phyloP scores from a whole-genome alignment of 306 rosid species.

The Malus sylvestris region DNA sequence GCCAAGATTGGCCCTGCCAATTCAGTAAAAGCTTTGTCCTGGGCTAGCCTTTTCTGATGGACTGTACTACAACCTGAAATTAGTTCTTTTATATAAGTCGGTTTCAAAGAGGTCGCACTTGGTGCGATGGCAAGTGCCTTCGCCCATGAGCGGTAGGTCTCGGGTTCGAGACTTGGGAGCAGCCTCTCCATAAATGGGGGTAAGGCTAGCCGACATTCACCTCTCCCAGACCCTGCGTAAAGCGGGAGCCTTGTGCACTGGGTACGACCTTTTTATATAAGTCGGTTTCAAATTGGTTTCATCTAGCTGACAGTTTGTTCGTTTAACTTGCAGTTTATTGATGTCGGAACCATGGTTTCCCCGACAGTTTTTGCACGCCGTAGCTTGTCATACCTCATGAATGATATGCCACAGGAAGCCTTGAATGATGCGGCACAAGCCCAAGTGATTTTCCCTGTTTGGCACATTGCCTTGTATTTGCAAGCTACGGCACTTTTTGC shows the following conservation, averaged over 20 bases:
- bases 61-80: not conserved
- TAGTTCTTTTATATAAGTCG: not conserved
- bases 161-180: too few species aligned
- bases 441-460: slow-evolving; percentile 68
- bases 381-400: slow-evolving; percentile 66
- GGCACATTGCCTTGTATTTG: slow-evolving; percentile 77
- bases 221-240: too few species aligned
- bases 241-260: too few species aligned
- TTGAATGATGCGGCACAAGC: slow-evolving; percentile 73
- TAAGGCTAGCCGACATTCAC: too few species aligned
- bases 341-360: slow-evolving; percentile 81
- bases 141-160: too few species aligned
- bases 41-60: not conserved
- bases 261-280: not conserved
- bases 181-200: too few species aligned
- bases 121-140: too few species aligned
- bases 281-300: not conserved
- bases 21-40: not conserved
- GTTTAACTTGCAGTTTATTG: slow-evolving; percentile 60
- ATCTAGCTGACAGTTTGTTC: slow-evolving; percentile 25
- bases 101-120: not conserved
- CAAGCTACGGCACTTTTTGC: slow-evolving; percentile 67
- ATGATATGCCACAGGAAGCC: slow-evolving; percentile 73
- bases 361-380: slow-evolving; percentile 94
- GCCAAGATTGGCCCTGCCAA: not conserved